Conservation (phyloP, 108 stramenopile genomes). For the Mayamaea pseudoterrestris region DNA sequence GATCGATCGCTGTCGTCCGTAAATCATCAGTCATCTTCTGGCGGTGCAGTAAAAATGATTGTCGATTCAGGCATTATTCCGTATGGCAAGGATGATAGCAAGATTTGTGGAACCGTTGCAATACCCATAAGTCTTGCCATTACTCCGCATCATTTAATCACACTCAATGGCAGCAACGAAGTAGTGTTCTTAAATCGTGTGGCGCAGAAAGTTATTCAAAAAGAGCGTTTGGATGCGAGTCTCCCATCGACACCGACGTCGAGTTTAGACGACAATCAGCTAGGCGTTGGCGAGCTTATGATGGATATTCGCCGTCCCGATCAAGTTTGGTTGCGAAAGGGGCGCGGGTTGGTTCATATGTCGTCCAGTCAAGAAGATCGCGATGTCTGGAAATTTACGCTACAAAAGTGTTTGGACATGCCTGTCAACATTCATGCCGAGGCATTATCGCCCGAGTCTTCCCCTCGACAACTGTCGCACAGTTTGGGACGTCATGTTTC, state of each 20-base stretch:
- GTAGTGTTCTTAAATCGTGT: constrained; percentile 73
- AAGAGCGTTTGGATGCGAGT: constrained; percentile 66
- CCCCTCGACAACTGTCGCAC: no score
- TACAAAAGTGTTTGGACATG: constrained; percentile 52
- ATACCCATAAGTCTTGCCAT: constrained; percentile 21
- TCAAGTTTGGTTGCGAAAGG: constrained; percentile 82
- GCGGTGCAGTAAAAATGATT: constrained; percentile 25
- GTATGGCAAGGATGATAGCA: constrained; percentile 23
- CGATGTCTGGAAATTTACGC: constrained; percentile 76
- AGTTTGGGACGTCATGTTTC: no score
- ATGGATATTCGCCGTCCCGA: constrained; percentile 82
- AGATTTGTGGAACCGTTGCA: constrained; percentile 6
- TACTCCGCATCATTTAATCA: constrained; percentile 76
- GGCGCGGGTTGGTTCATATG: constrained; percentile 63
- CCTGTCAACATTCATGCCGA: neutral
- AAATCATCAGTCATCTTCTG: constrained; percentile 16
- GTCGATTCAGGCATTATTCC: constrained; percentile 67
- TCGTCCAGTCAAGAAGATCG: constrained; percentile 76
- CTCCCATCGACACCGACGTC: neutral
- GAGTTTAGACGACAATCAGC: constrained; percentile 12
- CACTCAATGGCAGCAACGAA: constrained; percentile 49
- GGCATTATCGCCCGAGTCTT: neutral
- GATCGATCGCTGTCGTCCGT: constrained; percentile 33
- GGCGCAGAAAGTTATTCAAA: constrained; percentile 62
- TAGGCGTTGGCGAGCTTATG: constrained; percentile 51